phyloP scores from a whole-genome alignment of 345 rosid genomes.

The Brassica cretica region DNA sequence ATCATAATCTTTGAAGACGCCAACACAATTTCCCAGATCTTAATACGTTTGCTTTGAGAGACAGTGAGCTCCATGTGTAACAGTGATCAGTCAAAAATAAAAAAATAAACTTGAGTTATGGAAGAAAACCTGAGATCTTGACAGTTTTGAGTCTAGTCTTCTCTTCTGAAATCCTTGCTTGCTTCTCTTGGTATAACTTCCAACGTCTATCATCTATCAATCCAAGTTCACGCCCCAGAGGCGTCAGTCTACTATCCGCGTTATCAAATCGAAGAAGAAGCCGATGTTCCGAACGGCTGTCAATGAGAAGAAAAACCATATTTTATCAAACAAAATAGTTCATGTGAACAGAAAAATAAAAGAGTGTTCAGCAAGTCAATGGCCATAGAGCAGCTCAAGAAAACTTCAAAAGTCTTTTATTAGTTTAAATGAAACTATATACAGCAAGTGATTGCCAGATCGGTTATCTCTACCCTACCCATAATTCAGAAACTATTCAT shows the following conservation, averaged over 20 bases:
- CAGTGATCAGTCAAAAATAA: not conserved
- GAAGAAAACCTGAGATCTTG: slow-evolving; percentile 69
- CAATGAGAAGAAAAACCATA: slow-evolving; percentile 26
- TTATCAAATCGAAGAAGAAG: slow-evolving; percentile 93
- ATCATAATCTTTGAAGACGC: not conserved
- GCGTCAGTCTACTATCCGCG: slow-evolving; percentile 97
- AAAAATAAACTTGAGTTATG: not conserved
- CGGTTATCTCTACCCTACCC: not conserved
- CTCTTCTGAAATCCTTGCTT: slow-evolving; percentile 75
- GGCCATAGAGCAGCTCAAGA: not conserved
- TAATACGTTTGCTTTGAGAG: slow-evolving; percentile 11
- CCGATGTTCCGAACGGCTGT: slow-evolving; percentile 93
- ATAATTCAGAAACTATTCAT: not conserved
- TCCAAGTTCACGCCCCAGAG: slow-evolving; percentile 87
- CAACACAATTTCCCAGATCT: not conserved
- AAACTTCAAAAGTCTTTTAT: not conserved
- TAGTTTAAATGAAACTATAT: slow-evolving; percentile 13
- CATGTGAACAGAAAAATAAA: too few species aligned
- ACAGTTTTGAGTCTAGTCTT: slow-evolving; percentile 74
- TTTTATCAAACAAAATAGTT: slow-evolving; percentile 16
- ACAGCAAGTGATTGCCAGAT: not conserved
- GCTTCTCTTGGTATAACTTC: slow-evolving; percentile 86
- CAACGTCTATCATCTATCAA: slow-evolving; percentile 90
- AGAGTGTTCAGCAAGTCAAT: not conserved
- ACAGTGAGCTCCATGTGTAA: not conserved